Evolutionary conservation across 306 rosid species (phyloP), one percentile per base, ranked within the genome.

Genomic region (Trifolium repens): DNA sequence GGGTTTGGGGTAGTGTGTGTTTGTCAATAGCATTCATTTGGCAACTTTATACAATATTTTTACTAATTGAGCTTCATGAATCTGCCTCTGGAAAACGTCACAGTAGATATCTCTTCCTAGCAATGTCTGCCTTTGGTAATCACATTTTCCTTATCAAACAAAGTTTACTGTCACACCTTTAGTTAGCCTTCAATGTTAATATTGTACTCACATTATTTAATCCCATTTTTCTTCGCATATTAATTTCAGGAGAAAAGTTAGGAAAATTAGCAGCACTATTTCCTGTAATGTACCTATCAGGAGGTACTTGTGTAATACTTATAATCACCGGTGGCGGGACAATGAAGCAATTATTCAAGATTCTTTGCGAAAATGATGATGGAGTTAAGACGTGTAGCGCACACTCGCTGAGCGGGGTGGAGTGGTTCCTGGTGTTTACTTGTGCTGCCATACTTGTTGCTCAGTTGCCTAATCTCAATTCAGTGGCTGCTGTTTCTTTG

Each of bases 381-480:
- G 83, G 69, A 7, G 2, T 44, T 11, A 12, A 24, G 2, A 35
- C 59, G 9, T 89, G 91, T 24, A 65, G 46, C 0, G 83, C 79
- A 0, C 76, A 71, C 40, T 40, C 84, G 2, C 57, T 82, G 2
- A 87, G 37, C 11, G 81, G 82, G 0, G 24, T n/a, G 0, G 79
- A 80, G 39, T 90, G 97, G 88, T 92, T 81, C 80, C 61, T 90
- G 63, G 76, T 80, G 16, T 92, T 92, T 71, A 76, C 85, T 0
- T 78, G 82, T 43, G 13, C 83, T 0, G 92, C 97, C 43, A 86
- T 87, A 32, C 58, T 73, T 43, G 47, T 87, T 0, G 92, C 91
- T 8, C 96, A 84, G 27, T 53, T 88, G 17, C 97, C 94, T 5
- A 92, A 86, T 54, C 75, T 92, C 27, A 83, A 90, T 68, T 90